phyloP scores from a whole-genome alignment of 208 protist genomes.

The Trypanosoma boissoni region DNA sequence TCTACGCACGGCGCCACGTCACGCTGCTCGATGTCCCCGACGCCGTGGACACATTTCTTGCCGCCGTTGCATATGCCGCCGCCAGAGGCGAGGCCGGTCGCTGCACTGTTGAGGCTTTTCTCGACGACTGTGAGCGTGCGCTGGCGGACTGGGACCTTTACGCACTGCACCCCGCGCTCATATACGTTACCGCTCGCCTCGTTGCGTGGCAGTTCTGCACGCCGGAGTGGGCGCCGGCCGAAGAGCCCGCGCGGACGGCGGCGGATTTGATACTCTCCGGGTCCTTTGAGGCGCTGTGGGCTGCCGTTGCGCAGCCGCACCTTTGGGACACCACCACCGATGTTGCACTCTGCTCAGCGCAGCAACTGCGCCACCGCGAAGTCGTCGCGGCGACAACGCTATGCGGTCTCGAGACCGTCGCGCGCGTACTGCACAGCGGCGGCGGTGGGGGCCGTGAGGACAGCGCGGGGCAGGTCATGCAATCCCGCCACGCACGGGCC shows the following conservation, averaged over 20 bases:
- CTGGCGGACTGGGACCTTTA: slow-evolving; percentile 84
- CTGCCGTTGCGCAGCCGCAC: slow-evolving; percentile 65
- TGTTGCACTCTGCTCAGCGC: slow-evolving; percentile 64
- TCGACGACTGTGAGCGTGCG: slow-evolving; percentile 55
- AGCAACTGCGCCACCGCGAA: slow-evolving; percentile 78
- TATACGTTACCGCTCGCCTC: slow-evolving; percentile 75
- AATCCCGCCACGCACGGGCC: slow-evolving; percentile 11
- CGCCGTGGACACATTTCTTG: slow-evolving; percentile 75
- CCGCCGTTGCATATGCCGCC: slow-evolving; percentile 52
- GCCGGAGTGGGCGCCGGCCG: not conserved
- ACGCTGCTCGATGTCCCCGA: slow-evolving; percentile 35
- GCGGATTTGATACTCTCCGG: slow-evolving; percentile 53
- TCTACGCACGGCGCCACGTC: slow-evolving; percentile 49
- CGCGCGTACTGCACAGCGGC: slow-evolving; percentile 23
- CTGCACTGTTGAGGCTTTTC: slow-evolving; percentile 33
- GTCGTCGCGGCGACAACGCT: slow-evolving; percentile 71
- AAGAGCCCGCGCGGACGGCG: slow-evolving; percentile 12
- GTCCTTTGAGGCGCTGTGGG: slow-evolving; percentile 82
- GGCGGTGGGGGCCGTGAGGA: slow-evolving; percentile 32
- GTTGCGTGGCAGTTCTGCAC: slow-evolving; percentile 77
- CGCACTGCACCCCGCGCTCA: slow-evolving; percentile 61
- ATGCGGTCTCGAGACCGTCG: slow-evolving; percentile 55
- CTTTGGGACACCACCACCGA: slow-evolving; percentile 82
- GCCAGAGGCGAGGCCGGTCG: not conserved
- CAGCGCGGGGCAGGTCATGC: slow-evolving; percentile 34